These are phyloP conservation scores for Globisporangium recalcitrans DNA, from an alignment of 352 stramenopile species.

Conservation along the genomic window DNA sequence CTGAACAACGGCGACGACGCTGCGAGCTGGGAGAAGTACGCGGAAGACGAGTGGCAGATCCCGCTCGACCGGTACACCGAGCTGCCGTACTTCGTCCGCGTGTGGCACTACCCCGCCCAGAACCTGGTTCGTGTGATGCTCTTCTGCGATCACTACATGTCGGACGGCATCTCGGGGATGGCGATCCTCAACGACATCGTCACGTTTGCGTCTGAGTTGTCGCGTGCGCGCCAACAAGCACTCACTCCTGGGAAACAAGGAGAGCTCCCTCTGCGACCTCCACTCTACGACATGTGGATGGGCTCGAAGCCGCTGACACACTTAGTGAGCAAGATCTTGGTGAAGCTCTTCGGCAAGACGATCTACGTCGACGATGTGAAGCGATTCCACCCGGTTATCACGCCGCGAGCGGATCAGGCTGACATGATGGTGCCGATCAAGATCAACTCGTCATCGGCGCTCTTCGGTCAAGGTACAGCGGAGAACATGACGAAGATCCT, in stretches of 20 bases:
- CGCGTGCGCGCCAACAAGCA: conserved; percentile 5
- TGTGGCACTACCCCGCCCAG: conserved; percentile 33
- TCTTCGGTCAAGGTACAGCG: conserved; percentile 35
- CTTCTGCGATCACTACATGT: conserved; percentile 47
- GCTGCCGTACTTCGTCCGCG: conserved; percentile 44
- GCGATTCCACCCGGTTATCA: conserved; percentile 11
- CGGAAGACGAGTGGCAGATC: conserved; percentile 27
- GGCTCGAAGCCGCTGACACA: conserved; percentile 19
- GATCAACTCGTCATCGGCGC: conserved; percentile 22
- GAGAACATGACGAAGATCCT: conserved; percentile 33
- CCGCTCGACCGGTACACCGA: conserved; percentile 39
- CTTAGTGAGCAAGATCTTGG: conserved; percentile 17
- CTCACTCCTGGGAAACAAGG: conserved; percentile 15
- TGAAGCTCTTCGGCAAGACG: conserved; percentile 17
- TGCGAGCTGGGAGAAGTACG: conserved; percentile 24
- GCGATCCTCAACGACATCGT: conserved; percentile 36
- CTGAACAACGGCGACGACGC: not conserved
- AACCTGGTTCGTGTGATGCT: conserved; percentile 29
- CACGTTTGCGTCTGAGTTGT: conserved; percentile 14
- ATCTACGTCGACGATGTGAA: conserved; percentile 16
- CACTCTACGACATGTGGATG: conserved; percentile 30
- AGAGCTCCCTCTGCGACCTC: conserved; percentile 18
- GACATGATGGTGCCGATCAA: conserved; percentile 26
- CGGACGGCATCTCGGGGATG: conserved; percentile 35
- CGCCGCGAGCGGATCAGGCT: conserved; percentile 21